Evolutionary conservation across 1,284 basidiomycete species (phyloP), one percentile per base, ranked within the genome.

Genomic region (Ceratobasidium sp.): DNA sequence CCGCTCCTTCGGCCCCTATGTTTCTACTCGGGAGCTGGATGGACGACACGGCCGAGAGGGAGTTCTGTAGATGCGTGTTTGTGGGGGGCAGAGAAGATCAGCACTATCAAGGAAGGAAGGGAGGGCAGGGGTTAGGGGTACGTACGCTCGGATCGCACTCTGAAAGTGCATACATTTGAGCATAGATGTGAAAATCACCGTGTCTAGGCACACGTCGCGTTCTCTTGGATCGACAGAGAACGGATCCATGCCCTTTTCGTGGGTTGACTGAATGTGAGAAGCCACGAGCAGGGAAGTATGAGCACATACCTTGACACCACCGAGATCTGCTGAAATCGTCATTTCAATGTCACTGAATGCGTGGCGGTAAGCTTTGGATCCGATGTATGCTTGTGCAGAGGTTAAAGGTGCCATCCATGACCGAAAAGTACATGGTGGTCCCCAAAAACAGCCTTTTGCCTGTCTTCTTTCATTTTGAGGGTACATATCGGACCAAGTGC

Each of bases 381-480:
- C 21, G 21, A 52, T 52, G 6, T 23, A 39, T 14, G 14, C 36
- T 39, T 6, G 36, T 39, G 36, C 36, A 53, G 9, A 53, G 50
- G 23, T 18, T 30, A 53, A 53, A 53, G 23, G 50, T 32, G 30
- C 50, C 50, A 12, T 21, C 12, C 26, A 53, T 12, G 18, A 30
- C 21, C 12, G 26, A 53, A 30, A 45, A n/a, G 4, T 9, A 14
- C 26, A 30, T 12, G 46, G 52, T 21, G 26, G 45, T 26, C 65
- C 64, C 41, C 36, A 41, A 57, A 69, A 69, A 26, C 52, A 52
- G 23, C 36, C 21, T 57, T 55, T 50, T 43, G 50, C 16, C 50
- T 18, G n/a, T 32, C 53, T 69, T 57, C 53, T 69, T 39, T 69
- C 53, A 34, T 69, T 69, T 67, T 55, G 50, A 41, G 65, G 50